phyloP scores from a whole-genome alignment of 371 early-diverging fungal species.

The Gilbertella persicaria region DNA sequence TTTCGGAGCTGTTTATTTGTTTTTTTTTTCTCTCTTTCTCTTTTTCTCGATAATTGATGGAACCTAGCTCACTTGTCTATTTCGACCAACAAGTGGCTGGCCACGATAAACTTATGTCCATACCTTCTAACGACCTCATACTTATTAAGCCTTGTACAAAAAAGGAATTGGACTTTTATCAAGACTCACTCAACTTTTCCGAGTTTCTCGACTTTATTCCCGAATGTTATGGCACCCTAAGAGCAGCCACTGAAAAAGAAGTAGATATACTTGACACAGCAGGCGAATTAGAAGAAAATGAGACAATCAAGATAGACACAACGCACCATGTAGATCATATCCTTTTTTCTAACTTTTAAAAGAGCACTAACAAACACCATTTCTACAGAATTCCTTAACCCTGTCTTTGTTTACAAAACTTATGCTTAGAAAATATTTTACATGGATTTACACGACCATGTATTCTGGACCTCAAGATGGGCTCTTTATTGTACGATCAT shows the following conservation, averaged over 20 bases:
- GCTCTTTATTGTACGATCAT: conserved; percentile 63
- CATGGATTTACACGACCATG: conserved; percentile 69
- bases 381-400: too few relatives aligned
- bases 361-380: too few relatives aligned
- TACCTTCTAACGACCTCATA: conserved; percentile 52
- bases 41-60: neutral
- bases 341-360: too few relatives aligned
- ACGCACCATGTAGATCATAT: conserved; percentile 32
- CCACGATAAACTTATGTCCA: conserved; percentile 59
- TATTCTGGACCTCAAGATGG: conserved; percentile 82
- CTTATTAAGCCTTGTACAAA: conserved; percentile 65
- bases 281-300: conserved; percentile 4
- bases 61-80: conserved; percentile 15
- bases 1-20: too few relatives aligned
- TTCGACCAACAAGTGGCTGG: conserved; percentile 72
- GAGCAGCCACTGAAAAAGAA: conserved; percentile 42
- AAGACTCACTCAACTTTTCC: conserved; percentile 50
- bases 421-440: conserved; percentile 78
- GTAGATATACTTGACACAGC: conserved; percentile 21
- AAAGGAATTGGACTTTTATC: conserved; percentile 68
- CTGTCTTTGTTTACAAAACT: conserved; percentile 33
- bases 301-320: conserved; percentile 8
- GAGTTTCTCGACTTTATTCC: conserved; percentile 68
- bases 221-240: conserved; percentile 66
- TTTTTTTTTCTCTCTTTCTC: conserved; percentile 1